phyloP scores from a whole-genome alignment of 345 rosid species.

The Dovyalis caffra region DNA sequence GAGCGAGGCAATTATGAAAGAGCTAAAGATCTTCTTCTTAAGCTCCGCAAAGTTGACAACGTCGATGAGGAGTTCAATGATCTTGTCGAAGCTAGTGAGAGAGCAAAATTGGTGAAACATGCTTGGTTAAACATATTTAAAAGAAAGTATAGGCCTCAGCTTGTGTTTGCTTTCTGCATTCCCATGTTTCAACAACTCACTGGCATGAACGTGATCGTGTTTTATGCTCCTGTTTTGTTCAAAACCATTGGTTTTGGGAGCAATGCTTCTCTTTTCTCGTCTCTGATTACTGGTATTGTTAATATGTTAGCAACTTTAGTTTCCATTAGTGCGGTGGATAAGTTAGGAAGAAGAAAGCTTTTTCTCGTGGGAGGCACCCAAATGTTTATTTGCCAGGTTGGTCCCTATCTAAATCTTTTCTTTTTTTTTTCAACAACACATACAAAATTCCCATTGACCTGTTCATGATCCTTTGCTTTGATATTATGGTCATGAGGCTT shows the following conservation, averaged over 20 bases:
- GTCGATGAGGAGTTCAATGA: constrained; percentile 42
- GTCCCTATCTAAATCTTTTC: too few relatives aligned
- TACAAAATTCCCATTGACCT: too few relatives aligned
- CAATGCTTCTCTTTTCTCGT: constrained; percentile 28
- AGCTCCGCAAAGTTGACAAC: constrained; percentile 23
- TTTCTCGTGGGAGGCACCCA: constrained; percentile 37
- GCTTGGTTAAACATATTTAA: constrained; percentile 27
- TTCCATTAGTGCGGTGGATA: constrained; percentile 30
- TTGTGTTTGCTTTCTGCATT: constrained; percentile 30
- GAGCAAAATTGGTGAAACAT: constrained; percentile 21
- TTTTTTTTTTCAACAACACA: neutral
- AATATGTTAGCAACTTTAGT: constrained; percentile 23
- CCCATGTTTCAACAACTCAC: constrained; percentile 41
- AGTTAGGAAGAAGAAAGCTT: constrained; percentile 31
- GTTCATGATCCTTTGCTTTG: neutral
- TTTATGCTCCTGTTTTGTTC: constrained; percentile 42
- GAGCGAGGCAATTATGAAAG: constrained; percentile 24
- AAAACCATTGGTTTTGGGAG: constrained; percentile 35
- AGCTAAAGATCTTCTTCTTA: constrained; percentile 26
- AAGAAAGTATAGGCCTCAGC: constrained; percentile 37
- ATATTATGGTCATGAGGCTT: neutral
- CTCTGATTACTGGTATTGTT: constrained; percentile 33
- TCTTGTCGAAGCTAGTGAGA: constrained; percentile 25
- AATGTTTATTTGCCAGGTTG: constrained; percentile 36
- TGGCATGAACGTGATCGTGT: constrained; percentile 44